These are phyloP conservation scores for Petunia hybrid DNA, from an alignment of 305 asterid species.

Conservation along the genomic window DNA sequence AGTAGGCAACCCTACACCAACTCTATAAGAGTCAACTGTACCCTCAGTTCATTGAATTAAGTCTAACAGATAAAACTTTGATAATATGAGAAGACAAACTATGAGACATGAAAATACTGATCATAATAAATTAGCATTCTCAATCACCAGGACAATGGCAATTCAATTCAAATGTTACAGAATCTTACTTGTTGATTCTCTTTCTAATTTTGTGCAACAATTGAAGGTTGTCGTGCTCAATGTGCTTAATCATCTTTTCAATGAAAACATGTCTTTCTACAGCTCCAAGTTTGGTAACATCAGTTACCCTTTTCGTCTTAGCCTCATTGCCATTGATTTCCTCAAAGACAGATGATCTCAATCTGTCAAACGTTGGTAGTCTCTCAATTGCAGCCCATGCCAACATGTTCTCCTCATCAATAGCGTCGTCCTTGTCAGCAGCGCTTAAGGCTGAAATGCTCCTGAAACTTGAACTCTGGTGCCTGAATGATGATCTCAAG, in stretches of 20 bases:
- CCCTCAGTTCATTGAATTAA: constrained; percentile 19
- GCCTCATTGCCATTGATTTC: constrained; percentile 46
- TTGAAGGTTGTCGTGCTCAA: constrained; percentile 78
- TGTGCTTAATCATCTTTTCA: constrained; percentile 75
- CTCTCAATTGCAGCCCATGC: constrained; percentile 75
- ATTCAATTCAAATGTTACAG: not conserved
- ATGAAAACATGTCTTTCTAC: constrained; percentile 71
- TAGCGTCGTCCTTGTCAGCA: constrained; percentile 33
- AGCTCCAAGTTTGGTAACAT: constrained; percentile 78
- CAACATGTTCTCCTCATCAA: constrained; percentile 53
- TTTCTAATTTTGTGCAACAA: constrained; percentile 75
- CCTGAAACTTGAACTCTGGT: constrained; percentile 46
- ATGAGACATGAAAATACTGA: not conserved
- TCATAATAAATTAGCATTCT: constrained; percentile 19
- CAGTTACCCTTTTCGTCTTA: constrained; percentile 57
- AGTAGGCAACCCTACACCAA: constrained; percentile 65
- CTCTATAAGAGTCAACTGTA: constrained; percentile 53
- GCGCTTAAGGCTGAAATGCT: constrained; percentile 50
- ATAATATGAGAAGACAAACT: not conserved
- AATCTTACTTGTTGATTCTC: constrained; percentile 65
- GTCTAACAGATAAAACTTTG: constrained; percentile 22
- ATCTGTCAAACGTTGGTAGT: constrained; percentile 66
- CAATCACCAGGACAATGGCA: constrained; percentile 3
- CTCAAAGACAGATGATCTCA: constrained; percentile 66
- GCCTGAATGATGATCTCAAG: constrained; percentile 49